These are phyloP conservation scores for Cladosporium velox DNA, from an alignment of 2,329 filamentous ascomycete genomes.

Conservation along the genomic window DNA sequence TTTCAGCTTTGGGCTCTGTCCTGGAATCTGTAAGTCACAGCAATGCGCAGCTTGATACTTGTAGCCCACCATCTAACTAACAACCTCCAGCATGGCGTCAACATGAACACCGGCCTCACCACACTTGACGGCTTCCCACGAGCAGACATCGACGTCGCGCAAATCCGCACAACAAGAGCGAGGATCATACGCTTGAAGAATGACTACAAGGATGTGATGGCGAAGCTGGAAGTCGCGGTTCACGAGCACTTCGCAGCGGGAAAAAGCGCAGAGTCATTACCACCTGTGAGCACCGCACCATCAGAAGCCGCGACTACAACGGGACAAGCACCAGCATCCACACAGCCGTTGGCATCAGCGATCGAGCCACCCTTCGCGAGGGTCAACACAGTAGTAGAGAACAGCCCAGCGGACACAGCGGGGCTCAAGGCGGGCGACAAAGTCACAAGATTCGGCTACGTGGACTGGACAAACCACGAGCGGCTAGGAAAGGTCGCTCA, in stretches of 20 bases:
- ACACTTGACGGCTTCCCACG: conserved; percentile 91
- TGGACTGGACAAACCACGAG: conserved; percentile 83
- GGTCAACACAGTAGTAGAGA: conserved; percentile 77
- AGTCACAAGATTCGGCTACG: conserved; percentile 81
- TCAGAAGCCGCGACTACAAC: conserved; percentile 23
- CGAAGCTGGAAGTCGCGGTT: conserved; percentile 77
- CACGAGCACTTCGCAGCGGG: conserved; percentile 77
- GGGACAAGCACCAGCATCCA: conserved; percentile 23
- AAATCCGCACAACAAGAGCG: conserved; percentile 91
- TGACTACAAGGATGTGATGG: conserved; percentile 90
- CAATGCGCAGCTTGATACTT: background rate
- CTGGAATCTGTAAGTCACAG: conserved; percentile 72
- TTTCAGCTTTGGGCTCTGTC: conserved; percentile 79
- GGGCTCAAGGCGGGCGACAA: conserved; percentile 79
- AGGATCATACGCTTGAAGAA: conserved; percentile 88
- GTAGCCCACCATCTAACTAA: background rate
- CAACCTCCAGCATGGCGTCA: conserved; percentile 75
- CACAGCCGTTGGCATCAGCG: conserved; percentile 31
- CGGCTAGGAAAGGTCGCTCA: conserved; percentile 83
- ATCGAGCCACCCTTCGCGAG: conserved; percentile 75
- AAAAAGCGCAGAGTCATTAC: conserved; percentile 25
- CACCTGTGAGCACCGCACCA: background rate
- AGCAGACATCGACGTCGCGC: conserved; percentile 90
- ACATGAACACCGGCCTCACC: conserved; percentile 85
- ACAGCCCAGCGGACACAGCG: conserved; percentile 79